These are phyloP conservation scores for Candida piceae DNA, from an alignment of 805 yeast species.

Conservation along the genomic window DNA sequence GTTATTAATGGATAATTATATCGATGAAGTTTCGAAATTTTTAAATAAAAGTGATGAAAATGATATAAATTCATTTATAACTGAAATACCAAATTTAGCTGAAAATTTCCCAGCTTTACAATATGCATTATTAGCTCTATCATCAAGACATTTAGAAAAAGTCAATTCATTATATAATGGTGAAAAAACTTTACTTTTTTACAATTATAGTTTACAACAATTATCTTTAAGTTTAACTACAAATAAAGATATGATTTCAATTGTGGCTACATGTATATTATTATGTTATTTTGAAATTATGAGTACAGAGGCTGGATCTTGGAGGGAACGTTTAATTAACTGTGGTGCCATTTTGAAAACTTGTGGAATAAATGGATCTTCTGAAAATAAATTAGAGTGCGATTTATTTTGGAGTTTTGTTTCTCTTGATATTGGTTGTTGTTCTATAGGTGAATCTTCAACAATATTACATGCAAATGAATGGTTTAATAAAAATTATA, in stretches of 20 bases:
- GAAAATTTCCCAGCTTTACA: conserved; percentile 27
- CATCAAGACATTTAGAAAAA: conserved; percentile 26
- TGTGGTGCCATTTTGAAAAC: conserved; percentile 35
- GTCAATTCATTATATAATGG: conserved; percentile 15
- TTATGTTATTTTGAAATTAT: conserved; percentile 40
- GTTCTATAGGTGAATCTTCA: conserved; percentile 27
- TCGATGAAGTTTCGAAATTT: conserved; percentile 34
- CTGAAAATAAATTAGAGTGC: conserved; percentile 30
- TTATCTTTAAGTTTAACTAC: conserved; percentile 32
- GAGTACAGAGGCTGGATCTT: conserved; percentile 33
- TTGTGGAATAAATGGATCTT: conserved; percentile 34
- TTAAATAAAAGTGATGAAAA: conserved; percentile 18
- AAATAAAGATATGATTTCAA: conserved; percentile 24
- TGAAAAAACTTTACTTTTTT: conserved; percentile 25
- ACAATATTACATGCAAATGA: conserved; percentile 10
- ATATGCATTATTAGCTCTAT: conserved; percentile 25
- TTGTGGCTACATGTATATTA: conserved; percentile 35
- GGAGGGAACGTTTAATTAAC: conserved; percentile 37
- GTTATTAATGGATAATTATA: conserved; percentile 28
- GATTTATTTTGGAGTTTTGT: conserved; percentile 42
- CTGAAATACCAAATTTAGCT: conserved; percentile 34
- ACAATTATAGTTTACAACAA: conserved; percentile 26
- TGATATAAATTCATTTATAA: conserved; percentile 30
- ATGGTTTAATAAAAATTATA: conserved; percentile 8
- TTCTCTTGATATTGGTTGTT: conserved; percentile 33